Percentiles rank a stretch among this genome's conserved stretches.
These are phyloP conservation scores for Grigorovia transvaalensis DNA, from an alignment of 805 yeast genomes.

Conservation along the genomic window DNA sequence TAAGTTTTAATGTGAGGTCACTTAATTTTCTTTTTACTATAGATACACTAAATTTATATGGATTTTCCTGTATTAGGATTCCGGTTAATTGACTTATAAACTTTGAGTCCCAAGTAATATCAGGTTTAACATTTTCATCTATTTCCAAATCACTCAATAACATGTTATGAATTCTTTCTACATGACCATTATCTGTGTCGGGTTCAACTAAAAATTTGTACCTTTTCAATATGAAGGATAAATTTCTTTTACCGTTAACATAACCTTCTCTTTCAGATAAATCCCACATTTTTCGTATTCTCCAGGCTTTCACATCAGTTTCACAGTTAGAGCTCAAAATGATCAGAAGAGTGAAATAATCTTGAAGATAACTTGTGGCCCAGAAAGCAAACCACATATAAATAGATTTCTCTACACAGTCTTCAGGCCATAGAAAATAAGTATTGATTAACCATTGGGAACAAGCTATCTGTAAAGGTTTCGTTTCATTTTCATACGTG, in stretches of 20 bases:
- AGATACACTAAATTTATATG: slow-evolving; percentile 4
- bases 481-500: slow-evolving; percentile 3
- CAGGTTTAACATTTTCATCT: neutral
- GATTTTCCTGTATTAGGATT: slow-evolving; percentile 7
- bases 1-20: slow-evolving; percentile 2
- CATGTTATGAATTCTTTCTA: neutral
- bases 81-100: slow-evolving; percentile 7
- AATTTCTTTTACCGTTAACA: slow-evolving; percentile 11
- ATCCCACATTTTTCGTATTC: slow-evolving; percentile 17
- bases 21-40: slow-evolving; percentile 3
- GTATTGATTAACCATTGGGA: slow-evolving; percentile 30
- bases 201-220: slow-evolving; percentile 3
- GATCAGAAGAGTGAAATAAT: slow-evolving; percentile 27
- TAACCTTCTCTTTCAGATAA: slow-evolving; percentile 18
- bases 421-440: slow-evolving; percentile 16
- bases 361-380: slow-evolving; percentile 29
- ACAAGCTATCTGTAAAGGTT: slow-evolving; percentile 19
- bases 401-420: slow-evolving; percentile 11
- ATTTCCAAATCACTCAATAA: neutral
- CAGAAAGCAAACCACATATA: slow-evolving; percentile 29
- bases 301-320: slow-evolving; percentile 24
- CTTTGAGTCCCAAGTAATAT: slow-evolving; percentile 7
- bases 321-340: slow-evolving; percentile 24
- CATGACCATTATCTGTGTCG: neutral
- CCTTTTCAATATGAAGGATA: slow-evolving; percentile 16